Percentiles rank a stretch among this genome's conserved stretches.
Conservation (phyloP, 192 early-diverging fungal species). For the Coemansia reversa region DNA sequence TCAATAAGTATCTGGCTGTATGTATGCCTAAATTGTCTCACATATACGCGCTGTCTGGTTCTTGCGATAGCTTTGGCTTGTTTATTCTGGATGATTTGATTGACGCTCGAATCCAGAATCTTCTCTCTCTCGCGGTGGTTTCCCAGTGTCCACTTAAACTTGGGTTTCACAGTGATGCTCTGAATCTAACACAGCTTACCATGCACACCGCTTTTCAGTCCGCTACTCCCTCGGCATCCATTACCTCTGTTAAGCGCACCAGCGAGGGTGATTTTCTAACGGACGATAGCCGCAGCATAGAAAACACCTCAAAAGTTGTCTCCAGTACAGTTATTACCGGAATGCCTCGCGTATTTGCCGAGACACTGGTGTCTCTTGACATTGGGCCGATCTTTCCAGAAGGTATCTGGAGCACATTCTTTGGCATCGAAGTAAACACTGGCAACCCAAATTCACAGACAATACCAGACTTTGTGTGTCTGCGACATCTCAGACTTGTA, state of each 20-base stretch:
- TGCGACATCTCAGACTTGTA: slow-evolving; percentile 27
- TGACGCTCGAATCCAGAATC: slow-evolving; percentile 8
- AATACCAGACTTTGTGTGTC: slow-evolving; percentile 9
- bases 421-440: not conserved
- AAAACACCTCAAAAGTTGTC: not conserved
- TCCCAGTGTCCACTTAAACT: slow-evolving; percentile 9
- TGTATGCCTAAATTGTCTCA: slow-evolving; percentile 18
- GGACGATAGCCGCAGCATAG: not conserved
- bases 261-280: not conserved
- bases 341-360: slow-evolving; percentile 18
- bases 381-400: slow-evolving; percentile 34
- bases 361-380: slow-evolving; percentile 23
- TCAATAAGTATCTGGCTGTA: slow-evolving; percentile 19
- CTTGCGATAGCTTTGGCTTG: slow-evolving; percentile 42
- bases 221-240: not conserved
- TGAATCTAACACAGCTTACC: slow-evolving; percentile 10
- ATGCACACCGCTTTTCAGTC: slow-evolving; percentile 2
- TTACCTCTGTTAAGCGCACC: not conserved
- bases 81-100: slow-evolving; percentile 44
- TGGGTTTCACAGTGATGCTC: slow-evolving; percentile 11
- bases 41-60: slow-evolving; percentile 30
- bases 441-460: not conserved
- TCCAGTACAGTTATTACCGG: not conserved
- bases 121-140: slow-evolving; percentile 15
- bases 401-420: slow-evolving; percentile 34